Base-by-base conservation (phyloP, 1,284 basidiomycete species). In the Leccinum subfulvum region DNA sequence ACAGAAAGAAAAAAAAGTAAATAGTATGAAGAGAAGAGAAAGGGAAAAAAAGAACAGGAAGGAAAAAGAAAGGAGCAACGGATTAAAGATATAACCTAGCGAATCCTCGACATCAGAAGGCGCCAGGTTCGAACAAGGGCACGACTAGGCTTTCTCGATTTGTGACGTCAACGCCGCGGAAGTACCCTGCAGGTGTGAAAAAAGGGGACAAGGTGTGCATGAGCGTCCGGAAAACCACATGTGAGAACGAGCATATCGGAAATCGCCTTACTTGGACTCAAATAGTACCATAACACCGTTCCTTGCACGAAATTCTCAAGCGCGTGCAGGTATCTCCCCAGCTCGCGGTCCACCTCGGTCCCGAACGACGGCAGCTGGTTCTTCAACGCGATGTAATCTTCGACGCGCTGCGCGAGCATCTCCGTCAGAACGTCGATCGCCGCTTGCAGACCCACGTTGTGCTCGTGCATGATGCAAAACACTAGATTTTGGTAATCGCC, bases 401-500 rank as follows among this genome's bases (percentile, higher is more conserved):
- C 72, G 3, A 81, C 76, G n/a, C 80, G 76, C 47, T 76, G 69
- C 1, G 71, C 64, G n/a, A 80, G 73, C 79, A 82, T 82, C 7
- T 76, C 72, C 37, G 77, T 80, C 62, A 81, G 63, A 57, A 77
- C 73, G 58, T 81, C 76, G 37, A 81, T 74, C 3, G 76, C 81
- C 33, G 67, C 74, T 65, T 83, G 82, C 6, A 83, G 70, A 33
- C 78, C 79, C 4, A 79, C 68, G n/a, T 76, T 68, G 37, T 69
- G 73, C 65, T 82, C 79, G 41, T 77, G 68, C 79, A 82, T 82
- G 59, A 82, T 74, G 57, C 77, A 77, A 67, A 81, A 80, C 41
- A 83, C 80, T 11, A 83, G 71, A 64, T 83, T 83, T 68, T 82
- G 81, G 64, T 80, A 81, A 66, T 83, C 82, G 30, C 78, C 79